A percentile compares a stretch with the other conserved stretches of the same genome.
phyloP scores from a whole-genome alignment of 2,329 filamentous ascomycete species.

The Remersonia thermophila region DNA sequence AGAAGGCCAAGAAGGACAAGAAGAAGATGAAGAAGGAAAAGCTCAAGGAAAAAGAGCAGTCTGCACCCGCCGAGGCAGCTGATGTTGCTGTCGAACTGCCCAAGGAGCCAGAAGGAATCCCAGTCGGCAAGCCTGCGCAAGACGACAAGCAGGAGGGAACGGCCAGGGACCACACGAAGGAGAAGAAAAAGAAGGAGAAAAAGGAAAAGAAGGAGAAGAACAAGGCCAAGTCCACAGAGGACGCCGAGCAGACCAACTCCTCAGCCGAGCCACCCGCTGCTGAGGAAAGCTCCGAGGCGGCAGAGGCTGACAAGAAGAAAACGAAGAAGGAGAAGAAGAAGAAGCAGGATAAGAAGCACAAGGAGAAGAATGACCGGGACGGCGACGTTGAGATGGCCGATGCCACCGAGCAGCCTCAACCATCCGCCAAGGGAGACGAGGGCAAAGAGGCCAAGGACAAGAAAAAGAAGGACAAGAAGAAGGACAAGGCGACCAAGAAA shows the following conservation, averaged over 20 bases:
- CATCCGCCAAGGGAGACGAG: neutral
- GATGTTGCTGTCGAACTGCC: too few species aligned
- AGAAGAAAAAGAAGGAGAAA: conserved; percentile 4
- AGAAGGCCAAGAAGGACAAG: neutral
- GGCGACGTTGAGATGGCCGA: neutral
- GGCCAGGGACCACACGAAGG: too few species aligned
- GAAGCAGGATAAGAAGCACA: neutral
- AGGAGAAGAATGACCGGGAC: conserved; percentile 2
- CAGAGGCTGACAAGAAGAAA: conserved; percentile 21
- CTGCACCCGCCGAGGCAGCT: neutral
- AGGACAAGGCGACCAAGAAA: conserved; percentile 7
- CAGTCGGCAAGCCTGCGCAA: too few species aligned
- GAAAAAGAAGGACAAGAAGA: conserved; percentile 6
- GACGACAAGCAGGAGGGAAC: too few species aligned
- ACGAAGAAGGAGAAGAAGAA: conserved; percentile 20
- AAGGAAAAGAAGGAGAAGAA: conserved; percentile 9
- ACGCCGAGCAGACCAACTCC: neutral
- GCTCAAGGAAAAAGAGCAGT: neutral
- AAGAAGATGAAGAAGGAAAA: neutral
- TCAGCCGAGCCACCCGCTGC: too few species aligned
- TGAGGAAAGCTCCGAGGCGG: neutral
- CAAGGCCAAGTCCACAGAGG: conserved; percentile 3
- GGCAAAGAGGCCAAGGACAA: conserved; percentile 7
- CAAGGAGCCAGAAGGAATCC: too few species aligned
- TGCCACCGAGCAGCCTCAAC: neutral